Base-by-base conservation (phyloP, 306 rosid species). In the Pterocarpus macrocarpus region DNA sequence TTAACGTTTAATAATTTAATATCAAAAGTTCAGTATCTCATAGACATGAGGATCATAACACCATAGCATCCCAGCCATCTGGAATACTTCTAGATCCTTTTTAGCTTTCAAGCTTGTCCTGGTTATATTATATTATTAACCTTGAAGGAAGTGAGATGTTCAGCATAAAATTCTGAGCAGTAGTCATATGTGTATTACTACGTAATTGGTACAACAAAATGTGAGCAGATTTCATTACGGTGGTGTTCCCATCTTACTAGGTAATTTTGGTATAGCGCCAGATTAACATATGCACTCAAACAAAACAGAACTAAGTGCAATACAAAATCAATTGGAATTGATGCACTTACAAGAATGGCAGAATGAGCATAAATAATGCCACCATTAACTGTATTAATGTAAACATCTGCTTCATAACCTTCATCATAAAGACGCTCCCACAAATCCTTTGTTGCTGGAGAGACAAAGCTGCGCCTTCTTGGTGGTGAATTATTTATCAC, bases 401-500 rank as follows among this genome's bases (percentile, higher is more conserved):
- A 75, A 84, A 92, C 97, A 84, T 94, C 98, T 69, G 98, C 97
- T 79, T 78, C 80, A 83, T 87, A 87, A 59, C 92, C 94, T 88
- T 89, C 90, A 35, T 89, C 78, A 62, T 90, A 92, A 38, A 92
- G 92, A 55, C 88, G 91, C 16, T 85, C 90, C 97, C 95, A 92
- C 75, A 89, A 63, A 81, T 92, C 88, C 78, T 32, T 84, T 76
- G 85, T 80, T 50, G 86, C 79, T 61, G 86, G 67, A 64, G 87
- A 81, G 66, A 87, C 90, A 73, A 39, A 43, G 82, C 80, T 82
- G 65, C 68, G 84, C 79, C 88, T 78, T 44, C 82, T 80, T 38
- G 65, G 8, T 12, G 76, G 53, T 49, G 84, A 71, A 82, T 81
- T 81, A 38, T 71, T 81, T 16, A 5, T 73, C 70, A 41, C 16